Percentiles rank a stretch among this genome's conserved stretches.
phyloP scores from a whole-genome alignment of 768 basidiomycete genomes.

The Russula compacta region DNA sequence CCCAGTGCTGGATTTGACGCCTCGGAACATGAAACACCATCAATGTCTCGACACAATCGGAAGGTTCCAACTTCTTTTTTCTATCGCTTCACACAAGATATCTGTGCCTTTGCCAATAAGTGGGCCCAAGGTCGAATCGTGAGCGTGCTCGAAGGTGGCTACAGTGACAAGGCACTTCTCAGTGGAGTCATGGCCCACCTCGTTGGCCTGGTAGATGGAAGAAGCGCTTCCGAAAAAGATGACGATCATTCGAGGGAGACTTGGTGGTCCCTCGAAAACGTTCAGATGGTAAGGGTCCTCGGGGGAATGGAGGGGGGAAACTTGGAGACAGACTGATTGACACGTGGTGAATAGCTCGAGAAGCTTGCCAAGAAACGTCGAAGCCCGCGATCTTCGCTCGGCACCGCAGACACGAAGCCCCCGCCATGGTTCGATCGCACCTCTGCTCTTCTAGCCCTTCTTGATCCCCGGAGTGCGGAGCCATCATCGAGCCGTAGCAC shows the following conservation, averaged over 20 bases:
- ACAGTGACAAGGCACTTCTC: constrained; percentile 80
- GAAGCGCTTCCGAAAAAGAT: neutral
- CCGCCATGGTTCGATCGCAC: constrained; percentile 18
- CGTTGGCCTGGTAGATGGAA: constrained; percentile 46
- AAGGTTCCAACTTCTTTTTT: constrained; percentile 85
- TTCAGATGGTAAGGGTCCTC: constrained; percentile 9
- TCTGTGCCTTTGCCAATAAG: constrained; percentile 49
- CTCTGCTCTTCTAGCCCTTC: constrained; percentile 2
- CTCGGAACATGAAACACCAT: constrained; percentile 79
- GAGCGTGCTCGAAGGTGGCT: constrained; percentile 92
- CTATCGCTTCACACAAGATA: constrained; percentile 70
- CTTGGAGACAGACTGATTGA: neutral
- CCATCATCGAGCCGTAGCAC: neutral
- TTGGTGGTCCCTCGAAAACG: constrained; percentile 27
- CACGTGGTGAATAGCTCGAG: constrained; percentile 1
- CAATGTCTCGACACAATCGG: constrained; percentile 90
- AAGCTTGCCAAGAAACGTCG: constrained; percentile 15
- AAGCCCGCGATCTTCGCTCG: constrained; percentile 2
- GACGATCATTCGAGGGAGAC: neutral
- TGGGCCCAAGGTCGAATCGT: constrained; percentile 65
- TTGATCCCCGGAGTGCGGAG: constrained; percentile 10
- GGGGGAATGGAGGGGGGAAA: neutral
- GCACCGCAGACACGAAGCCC: neutral
- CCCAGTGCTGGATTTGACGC: constrained; percentile 90
- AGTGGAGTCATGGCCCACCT: constrained; percentile 82